Percentiles rank a stretch among this genome's conserved stretches.
Evolutionary conservation across 331 rosid species (phyloP).

Genomic region (Rosa hybrid): DNA sequence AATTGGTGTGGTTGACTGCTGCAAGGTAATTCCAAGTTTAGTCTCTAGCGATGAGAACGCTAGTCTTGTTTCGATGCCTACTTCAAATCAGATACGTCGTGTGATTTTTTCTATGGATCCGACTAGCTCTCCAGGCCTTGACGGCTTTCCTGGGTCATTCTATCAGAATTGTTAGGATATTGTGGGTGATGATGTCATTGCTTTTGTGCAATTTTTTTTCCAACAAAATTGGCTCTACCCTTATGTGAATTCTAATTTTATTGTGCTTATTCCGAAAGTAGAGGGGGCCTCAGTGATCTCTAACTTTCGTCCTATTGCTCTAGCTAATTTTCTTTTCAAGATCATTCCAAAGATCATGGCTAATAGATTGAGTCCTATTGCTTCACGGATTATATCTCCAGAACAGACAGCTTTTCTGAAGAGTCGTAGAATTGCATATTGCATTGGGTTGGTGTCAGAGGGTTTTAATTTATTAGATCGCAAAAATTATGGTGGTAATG

Average conservation of each 20-base stretch:
- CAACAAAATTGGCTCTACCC: too few species aligned
- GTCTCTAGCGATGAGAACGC: background rate
- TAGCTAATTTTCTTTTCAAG: background rate
- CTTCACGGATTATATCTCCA: background rate
- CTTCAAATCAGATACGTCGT: too few species aligned
- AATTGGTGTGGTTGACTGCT: background rate
- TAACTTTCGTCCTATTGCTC: too few species aligned
- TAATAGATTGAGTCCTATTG: background rate
- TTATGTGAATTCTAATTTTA: too few species aligned
- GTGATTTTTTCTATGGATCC: too few species aligned
- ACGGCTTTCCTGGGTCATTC: background rate
- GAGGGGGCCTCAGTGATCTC: too few species aligned
- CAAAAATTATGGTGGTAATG: background rate
- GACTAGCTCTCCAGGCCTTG: background rate
- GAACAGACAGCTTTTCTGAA: background rate
- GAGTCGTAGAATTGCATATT: background rate
- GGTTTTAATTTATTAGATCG: background rate
- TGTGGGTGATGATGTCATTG: too few species aligned
- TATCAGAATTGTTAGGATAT: too few species aligned
- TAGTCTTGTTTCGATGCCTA: too few species aligned
- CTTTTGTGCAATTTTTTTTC: too few species aligned
- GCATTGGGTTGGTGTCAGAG: background rate
- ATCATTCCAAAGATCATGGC: background rate
- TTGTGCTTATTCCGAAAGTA: too few species aligned
- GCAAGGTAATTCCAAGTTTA: background rate